These are phyloP conservation scores for Penicillium lividum DNA, from an alignment of 495 filamentous ascomycete species.

Conservation along the genomic window DNA sequence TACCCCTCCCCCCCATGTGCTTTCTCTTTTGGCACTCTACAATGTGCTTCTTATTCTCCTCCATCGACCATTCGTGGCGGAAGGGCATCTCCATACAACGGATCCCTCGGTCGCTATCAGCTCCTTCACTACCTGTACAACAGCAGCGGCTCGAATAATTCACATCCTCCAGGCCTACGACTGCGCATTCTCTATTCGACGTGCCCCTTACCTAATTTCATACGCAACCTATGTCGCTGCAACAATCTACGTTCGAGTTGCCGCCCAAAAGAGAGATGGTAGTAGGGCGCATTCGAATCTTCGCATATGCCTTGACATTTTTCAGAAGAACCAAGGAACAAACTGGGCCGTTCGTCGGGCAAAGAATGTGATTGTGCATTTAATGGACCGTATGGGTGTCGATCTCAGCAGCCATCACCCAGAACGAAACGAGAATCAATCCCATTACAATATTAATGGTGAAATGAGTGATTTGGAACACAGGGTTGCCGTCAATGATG, in stretches of 20 bases:
- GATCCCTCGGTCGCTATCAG: conserved; percentile 24
- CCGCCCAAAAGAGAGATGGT: conserved; percentile 30
- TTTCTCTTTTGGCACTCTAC: conserved; percentile 25
- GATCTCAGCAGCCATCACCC: conserved; percentile 8
- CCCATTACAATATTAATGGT: not conserved
- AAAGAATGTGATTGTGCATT: conserved; percentile 30
- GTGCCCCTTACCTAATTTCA: conserved; percentile 38
- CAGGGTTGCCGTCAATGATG: not conserved
- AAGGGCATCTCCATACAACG: conserved; percentile 30
- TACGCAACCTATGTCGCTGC: conserved; percentile 42
- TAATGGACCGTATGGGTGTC: conserved; percentile 38
- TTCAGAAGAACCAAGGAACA: conserved; percentile 32
- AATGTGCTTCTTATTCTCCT: conserved; percentile 27
- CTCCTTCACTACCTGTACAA: conserved; percentile 25
- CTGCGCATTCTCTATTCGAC: conserved; percentile 26
- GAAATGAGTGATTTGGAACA: not conserved
- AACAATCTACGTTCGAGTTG: conserved; percentile 39
- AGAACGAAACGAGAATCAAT: not conserved
- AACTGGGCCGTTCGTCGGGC: conserved; percentile 36
- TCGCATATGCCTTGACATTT: conserved; percentile 28
- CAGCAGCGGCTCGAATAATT: conserved; percentile 26
- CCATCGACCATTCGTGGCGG: conserved; percentile 30
- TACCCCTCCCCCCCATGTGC: conserved; percentile 20
- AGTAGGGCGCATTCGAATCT: conserved; percentile 32
- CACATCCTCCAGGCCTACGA: conserved; percentile 26